These are phyloP conservation scores for Acaromyces ingoldii DNA, from an alignment of 1,284 basidiomycete genomes.

Conservation along the genomic window DNA sequence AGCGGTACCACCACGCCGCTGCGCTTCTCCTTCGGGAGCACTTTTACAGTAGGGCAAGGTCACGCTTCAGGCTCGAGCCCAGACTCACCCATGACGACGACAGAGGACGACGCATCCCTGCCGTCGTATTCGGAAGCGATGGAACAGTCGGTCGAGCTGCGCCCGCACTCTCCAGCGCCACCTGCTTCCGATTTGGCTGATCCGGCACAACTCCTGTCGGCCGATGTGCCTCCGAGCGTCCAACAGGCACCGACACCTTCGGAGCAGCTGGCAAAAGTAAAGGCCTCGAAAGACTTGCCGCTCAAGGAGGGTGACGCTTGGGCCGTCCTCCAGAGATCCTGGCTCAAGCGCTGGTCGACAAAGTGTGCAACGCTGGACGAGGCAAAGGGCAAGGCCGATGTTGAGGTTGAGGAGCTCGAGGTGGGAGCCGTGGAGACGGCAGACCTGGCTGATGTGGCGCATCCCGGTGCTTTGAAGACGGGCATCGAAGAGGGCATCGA, in stretches of 20 bases:
- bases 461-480: not conserved
- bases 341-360: not conserved
- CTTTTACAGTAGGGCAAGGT: not conserved
- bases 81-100: no score
- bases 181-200: not conserved
- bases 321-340: slow-evolving; percentile 61
- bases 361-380: not conserved
- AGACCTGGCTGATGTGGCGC: no score
- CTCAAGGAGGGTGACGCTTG: slow-evolving; percentile 66
- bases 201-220: not conserved
- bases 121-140: slow-evolving; percentile 4
- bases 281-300: slow-evolving; percentile 36
- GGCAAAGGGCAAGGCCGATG: not conserved
- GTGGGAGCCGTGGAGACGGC: not conserved
- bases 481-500: not conserved
- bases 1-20: no score
- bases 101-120: not conserved
- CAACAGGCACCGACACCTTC: not conserved
- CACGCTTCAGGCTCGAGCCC: no score
- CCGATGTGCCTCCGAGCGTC: not conserved
- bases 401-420: not conserved
- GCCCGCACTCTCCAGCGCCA: not conserved
- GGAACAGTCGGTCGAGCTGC: not conserved
- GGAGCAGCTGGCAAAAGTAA: slow-evolving; percentile 7
- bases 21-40: not conserved